Conservation (phyloP, 352 stramenopile genomes). For the Globisporangium solare region DNA sequence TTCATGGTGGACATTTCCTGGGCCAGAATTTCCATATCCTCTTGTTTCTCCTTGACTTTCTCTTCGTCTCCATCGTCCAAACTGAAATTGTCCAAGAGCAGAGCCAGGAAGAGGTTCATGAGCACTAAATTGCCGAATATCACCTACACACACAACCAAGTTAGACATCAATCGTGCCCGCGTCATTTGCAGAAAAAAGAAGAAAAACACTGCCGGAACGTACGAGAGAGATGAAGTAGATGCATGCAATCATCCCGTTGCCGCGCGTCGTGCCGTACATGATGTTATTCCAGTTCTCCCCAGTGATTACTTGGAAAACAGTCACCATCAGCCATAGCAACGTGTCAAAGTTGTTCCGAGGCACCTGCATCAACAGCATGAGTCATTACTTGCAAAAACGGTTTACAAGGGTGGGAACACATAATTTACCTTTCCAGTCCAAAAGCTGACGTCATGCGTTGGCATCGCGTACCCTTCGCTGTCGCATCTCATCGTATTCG, state of each 20-base stretch:
- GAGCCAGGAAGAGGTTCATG: slow-evolving; percentile 93
- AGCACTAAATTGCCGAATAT: slow-evolving; percentile 90
- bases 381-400: too few species aligned
- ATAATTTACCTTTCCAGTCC: slow-evolving; percentile 39
- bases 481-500: slow-evolving; percentile 93
- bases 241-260: slow-evolving; percentile 49
- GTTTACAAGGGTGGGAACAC: background rate
- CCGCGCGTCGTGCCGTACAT: slow-evolving; percentile 91
- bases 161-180: too few species aligned
- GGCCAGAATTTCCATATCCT: slow-evolving; percentile 45
- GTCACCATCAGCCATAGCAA: slow-evolving; percentile 77
- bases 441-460: slow-evolving; percentile 48
- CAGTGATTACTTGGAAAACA: slow-evolving; percentile 92
- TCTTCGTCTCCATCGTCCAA: slow-evolving; percentile 55
- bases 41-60: slow-evolving; percentile 29
- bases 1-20: slow-evolving; percentile 65
- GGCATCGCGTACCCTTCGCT: slow-evolving; percentile 52
- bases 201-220: slow-evolving; percentile 5
- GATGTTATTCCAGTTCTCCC: slow-evolving; percentile 93
- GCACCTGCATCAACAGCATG: slow-evolving; percentile 25
- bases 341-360: slow-evolving; percentile 87
- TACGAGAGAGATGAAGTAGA: slow-evolving; percentile 89
- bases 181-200: background rate
- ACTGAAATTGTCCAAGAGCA: slow-evolving; percentile 91
- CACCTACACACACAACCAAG: slow-evolving; percentile 26